These are phyloP conservation scores for Boletus reticulatus DNA, from an alignment of 768 basidiomycete genomes.

Conservation along the genomic window DNA sequence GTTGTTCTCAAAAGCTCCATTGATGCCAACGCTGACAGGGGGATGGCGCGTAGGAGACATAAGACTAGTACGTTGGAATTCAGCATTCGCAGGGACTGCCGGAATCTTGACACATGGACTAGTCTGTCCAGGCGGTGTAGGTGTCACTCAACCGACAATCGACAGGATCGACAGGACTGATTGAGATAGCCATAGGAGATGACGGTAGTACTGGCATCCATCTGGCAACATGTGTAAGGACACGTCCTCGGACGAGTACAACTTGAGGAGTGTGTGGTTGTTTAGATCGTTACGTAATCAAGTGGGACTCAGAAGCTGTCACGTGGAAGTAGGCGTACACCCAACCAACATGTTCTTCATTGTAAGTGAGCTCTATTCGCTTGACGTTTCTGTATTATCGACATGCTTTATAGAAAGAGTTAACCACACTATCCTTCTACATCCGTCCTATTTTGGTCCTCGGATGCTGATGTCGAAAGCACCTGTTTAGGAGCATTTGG, in stretches of 20 bases:
- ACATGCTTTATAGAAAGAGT: slow-evolving; percentile 67
- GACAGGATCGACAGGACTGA: slow-evolving; percentile 28
- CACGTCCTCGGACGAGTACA: slow-evolving; percentile 67
- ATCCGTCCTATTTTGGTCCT: slow-evolving; percentile 97
- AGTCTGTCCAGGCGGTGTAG: slow-evolving; percentile 30
- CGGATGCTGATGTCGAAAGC: slow-evolving; percentile 97
- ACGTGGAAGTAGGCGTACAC: background rate
- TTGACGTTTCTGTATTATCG: background rate
- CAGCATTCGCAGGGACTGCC: slow-evolving; percentile 16
- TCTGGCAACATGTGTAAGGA: slow-evolving; percentile 46
- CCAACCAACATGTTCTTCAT: no score
- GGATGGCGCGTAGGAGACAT: slow-evolving; percentile 40
- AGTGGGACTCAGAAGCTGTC: no score
- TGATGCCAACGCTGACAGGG: slow-evolving; percentile 42
- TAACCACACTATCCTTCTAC: slow-evolving; percentile 95
- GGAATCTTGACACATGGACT: slow-evolving; percentile 26
- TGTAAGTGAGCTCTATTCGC: no score
- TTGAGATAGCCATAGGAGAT: slow-evolving; percentile 19
- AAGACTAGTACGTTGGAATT: slow-evolving; percentile 43
- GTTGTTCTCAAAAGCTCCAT: slow-evolving; percentile 34
- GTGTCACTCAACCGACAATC: slow-evolving; percentile 39
- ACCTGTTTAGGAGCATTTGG: slow-evolving; percentile 96
- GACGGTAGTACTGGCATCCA: slow-evolving; percentile 26
- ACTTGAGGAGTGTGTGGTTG: no score
- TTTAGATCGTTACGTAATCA: no score